Percentiles rank a stretch among this genome's conserved stretches.
Conservation (phyloP, 2,329 filamentous ascomycete genomes). For the Dothideomycetes sp. region DNA sequence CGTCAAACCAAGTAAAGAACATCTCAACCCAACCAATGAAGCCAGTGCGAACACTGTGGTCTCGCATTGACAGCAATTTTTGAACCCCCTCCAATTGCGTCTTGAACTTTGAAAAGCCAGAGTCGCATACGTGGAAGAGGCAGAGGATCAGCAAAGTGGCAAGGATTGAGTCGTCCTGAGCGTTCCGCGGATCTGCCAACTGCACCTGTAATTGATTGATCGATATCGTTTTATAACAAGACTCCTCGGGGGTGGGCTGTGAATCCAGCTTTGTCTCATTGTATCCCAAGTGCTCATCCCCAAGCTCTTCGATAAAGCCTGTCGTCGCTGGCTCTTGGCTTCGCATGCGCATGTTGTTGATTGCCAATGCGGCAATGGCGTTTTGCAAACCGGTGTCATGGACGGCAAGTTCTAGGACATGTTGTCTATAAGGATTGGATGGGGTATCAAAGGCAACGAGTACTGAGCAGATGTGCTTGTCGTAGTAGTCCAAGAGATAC, state of each 20-base stretch:
- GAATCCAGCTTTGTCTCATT: neutral
- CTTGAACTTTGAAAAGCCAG: constrained; percentile 83
- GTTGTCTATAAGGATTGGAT: constrained; percentile 73
- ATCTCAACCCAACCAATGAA: constrained; percentile 85
- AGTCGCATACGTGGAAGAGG: constrained; percentile 88
- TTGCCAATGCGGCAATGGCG: constrained; percentile 78
- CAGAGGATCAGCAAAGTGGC: constrained; percentile 81
- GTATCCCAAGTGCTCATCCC: constrained; percentile 11
- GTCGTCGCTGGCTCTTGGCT: constrained; percentile 45
- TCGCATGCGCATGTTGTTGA: constrained; percentile 84
- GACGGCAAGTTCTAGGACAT: constrained; percentile 68
- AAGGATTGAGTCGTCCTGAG: constrained; percentile 75
- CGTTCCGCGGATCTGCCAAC: constrained; percentile 62
- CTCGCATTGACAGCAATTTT: constrained; percentile 72
- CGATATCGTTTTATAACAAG: constrained; percentile 73
- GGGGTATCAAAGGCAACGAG: constrained; percentile 85
- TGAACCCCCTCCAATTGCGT: constrained; percentile 89
- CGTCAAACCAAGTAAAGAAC: constrained; percentile 90
- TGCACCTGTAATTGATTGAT: constrained; percentile 77
- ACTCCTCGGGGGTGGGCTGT: constrained; percentile 57
- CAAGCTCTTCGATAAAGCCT: constrained; percentile 21
- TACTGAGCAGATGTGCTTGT: constrained; percentile 81
- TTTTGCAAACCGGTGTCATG: constrained; percentile 78
- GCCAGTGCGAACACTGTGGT: constrained; percentile 46
- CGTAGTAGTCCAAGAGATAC: constrained; percentile 87